Evolutionary conservation across 2,329 filamentous ascomycete genomes (phyloP), one percentile per base, ranked within the genome.

Genomic region (Xylariaceae sp.): DNA sequence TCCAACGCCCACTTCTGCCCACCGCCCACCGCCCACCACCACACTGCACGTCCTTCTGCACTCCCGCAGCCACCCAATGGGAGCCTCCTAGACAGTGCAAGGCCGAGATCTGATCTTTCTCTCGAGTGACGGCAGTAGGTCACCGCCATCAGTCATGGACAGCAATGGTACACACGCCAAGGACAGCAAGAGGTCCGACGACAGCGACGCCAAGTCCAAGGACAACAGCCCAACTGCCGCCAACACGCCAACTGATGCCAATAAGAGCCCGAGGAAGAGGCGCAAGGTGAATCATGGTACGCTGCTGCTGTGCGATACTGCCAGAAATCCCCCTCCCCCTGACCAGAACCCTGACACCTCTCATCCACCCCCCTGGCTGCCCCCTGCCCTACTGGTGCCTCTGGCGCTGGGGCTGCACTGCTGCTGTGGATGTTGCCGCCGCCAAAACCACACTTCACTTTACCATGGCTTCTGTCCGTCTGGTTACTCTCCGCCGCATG

Each of bases 211-310:
- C 50, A 63, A 55, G 57, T 54, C 55, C 55, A 62, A 60, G 50
- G 59, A 58, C 48, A 50, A 52, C 48, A 56, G 53, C 44, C 54
- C 53, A 49, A 51, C 50, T 37, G 50, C 54, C 43, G 50, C 51
- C 51, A 47, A 45, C 34, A 54, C 54, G 34, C 50, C 55, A 41
- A 56, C 60, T 19, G 55, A 58, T 53, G 44, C 50, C 51, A 56
- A 54, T 52, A 55, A 75, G 63, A 85, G 78, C 61, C 81, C 83
- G 34, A 89, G 87, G 70, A 89, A 88, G 73, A 76, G 85, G 67
- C 83, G 85, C 71, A 90, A 90, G 70, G 85, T 90, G 53, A 89
- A 88, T 70, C 85, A 90, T 68, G 85, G 85, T 89, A 78, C 69
- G 81, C 65, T 69, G 81, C 65, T 69, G 81, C 63, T 52, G 41